These are phyloP conservation scores for Trematosphaeria pertusa DNA, from an alignment of 2,329 filamentous ascomycete species.

Conservation along the genomic window DNA sequence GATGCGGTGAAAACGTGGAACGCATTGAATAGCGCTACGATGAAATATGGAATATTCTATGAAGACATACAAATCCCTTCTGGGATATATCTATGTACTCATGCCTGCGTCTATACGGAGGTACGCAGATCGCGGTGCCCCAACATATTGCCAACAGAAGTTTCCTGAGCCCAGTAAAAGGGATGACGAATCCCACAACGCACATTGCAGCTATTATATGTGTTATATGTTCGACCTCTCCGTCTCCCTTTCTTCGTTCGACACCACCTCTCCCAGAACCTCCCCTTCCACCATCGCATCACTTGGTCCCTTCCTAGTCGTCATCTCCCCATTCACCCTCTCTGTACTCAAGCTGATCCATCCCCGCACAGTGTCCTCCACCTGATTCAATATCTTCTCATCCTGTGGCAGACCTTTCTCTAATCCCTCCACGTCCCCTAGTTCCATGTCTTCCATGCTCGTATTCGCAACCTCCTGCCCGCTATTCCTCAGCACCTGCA, in stretches of 20 bases:
- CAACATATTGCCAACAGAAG: neutral
- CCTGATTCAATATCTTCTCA: slow-evolving; percentile 38
- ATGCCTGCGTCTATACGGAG: neutral
- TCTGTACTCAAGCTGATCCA: slow-evolving; percentile 43
- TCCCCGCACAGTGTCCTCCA: slow-evolving; percentile 37
- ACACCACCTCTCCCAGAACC: slow-evolving; percentile 41
- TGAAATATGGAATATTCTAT: too few relatives aligned
- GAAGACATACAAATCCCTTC: too few relatives aligned
- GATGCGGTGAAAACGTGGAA: too few relatives aligned
- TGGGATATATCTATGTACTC: slow-evolving; percentile 1
- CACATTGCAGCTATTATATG: too few relatives aligned
- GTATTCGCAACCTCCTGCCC: slow-evolving; percentile 52
- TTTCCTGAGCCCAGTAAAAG: neutral
- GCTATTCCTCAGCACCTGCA: slow-evolving; percentile 70
- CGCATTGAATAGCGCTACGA: too few relatives aligned
- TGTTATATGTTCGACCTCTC: neutral
- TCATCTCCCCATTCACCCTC: slow-evolving; percentile 8
- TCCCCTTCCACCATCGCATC: slow-evolving; percentile 46
- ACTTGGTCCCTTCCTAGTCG: slow-evolving; percentile 17
- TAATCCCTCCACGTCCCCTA: slow-evolving; percentile 29
- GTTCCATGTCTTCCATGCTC: slow-evolving; percentile 49
- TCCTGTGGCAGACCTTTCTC: slow-evolving; percentile 30
- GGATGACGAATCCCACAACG: neutral
- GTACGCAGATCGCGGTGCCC: neutral
- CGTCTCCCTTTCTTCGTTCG: slow-evolving; percentile 17